Base-by-base conservation (phyloP, 108 stramenopile species). In the Nitzschia sp. region DNA sequence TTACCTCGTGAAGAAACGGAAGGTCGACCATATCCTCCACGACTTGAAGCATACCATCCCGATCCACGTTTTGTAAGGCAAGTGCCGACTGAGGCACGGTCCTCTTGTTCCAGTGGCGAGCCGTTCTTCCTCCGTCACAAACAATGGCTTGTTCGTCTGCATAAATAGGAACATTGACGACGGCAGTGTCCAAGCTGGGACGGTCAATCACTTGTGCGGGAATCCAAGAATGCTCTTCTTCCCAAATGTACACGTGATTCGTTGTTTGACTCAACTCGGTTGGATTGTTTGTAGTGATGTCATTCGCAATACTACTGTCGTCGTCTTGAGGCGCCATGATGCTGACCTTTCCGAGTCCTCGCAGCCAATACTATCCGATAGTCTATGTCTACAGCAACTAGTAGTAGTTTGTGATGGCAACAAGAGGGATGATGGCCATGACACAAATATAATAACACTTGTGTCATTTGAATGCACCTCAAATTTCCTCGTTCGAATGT, bases 21-120 rank as follows among this genome's bases (percentile, higher is more conserved):
- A 97, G 77, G 56, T 91, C 89, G 8, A 91, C 94, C 85, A 97
- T 90, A 68, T 97, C 97, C 57, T 80, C 80, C 20, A 81, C 75
- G 24, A 63, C 56, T 51, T 73, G 56, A 10, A 83, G 61, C 44
- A 69, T 61, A 10, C 86, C 84, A 44, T 74, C 75, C 24, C 57
- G 64, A 51, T 86, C 73, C 21, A 83, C 69, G 67, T 92, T 89
- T 71, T 85, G 86, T 61, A 87, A 61, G 0, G 91, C 88, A n/a
- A 92, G 65, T 19, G 67, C 67, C 6, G 25, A 39, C 22, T 76
- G 50, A 34, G 70, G 52, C 15, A 81, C 55, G 20, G 66, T 71
- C 42, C 59, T 78, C 79, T 52, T 87, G 72, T 21, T 70, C 51
- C n/a, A 84, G 2, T 70, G 62, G 22, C 71, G 63, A 2, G 88